phyloP scores from a whole-genome alignment of 192 early-diverging fungal genomes.

The Mortierella claussenii region DNA sequence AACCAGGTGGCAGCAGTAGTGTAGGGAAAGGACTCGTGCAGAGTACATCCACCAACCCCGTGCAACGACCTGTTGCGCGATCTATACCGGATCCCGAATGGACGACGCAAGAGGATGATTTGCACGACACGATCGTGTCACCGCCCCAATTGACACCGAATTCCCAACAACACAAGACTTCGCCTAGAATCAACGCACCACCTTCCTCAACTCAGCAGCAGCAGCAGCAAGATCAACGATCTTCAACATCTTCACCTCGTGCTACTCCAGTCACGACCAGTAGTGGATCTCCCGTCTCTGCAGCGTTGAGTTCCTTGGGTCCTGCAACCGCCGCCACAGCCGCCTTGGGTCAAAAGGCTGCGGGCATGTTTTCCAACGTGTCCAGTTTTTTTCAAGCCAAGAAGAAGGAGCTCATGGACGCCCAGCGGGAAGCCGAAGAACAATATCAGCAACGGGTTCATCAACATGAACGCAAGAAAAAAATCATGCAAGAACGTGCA shows the following conservation, averaged over 20 bases:
- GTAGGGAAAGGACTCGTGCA: conserved; percentile 29
- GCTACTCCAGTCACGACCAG: neutral
- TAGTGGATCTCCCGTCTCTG: conserved; percentile 13
- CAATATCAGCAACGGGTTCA: conserved; percentile 46
- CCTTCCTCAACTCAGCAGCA: conserved; percentile 10
- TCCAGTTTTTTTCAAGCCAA: conserved; percentile 59
- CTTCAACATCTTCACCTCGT: neutral
- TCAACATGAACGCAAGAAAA: conserved; percentile 45
- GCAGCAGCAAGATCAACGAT: conserved; percentile 5
- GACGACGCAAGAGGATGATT: conserved; percentile 24
- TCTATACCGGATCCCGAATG: conserved; percentile 27
- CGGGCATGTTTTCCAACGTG: conserved; percentile 58
- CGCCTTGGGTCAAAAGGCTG: conserved; percentile 58
- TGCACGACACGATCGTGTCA: conserved; percentile 21
- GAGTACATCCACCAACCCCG: conserved; percentile 23
- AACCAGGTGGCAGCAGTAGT: too few species aligned
- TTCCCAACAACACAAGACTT: conserved; percentile 1
- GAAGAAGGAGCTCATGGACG: conserved; percentile 56
- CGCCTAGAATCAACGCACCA: neutral
- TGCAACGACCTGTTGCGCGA: conserved; percentile 2
- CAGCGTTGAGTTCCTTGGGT: conserved; percentile 20
- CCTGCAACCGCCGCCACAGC: conserved; percentile 48
- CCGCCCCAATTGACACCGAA: neutral
- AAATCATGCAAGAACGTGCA: conserved; percentile 45
- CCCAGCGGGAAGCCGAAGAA: conserved; percentile 55